A percentile compares a stretch with the other conserved stretches of the same genome.
Evolutionary conservation across 768 basidiomycete genomes (phyloP).

Genomic region (Kwoniella bestiolae): DNA sequence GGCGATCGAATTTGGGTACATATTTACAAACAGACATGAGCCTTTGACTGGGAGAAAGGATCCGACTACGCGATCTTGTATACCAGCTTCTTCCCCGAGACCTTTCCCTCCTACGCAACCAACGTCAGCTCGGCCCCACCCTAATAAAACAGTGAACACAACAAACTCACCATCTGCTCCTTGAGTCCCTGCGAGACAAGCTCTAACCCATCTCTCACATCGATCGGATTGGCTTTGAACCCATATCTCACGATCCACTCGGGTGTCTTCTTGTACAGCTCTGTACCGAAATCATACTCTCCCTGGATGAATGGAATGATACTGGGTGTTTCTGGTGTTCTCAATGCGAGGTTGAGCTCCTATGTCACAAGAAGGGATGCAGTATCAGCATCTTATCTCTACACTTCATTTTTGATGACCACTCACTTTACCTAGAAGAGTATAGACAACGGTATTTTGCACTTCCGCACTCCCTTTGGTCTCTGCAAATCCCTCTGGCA

Average conservation of each 20-base stretch:
- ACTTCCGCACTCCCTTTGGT: constrained; percentile 32
- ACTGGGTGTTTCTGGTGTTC: constrained; percentile 1
- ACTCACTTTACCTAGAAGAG: constrained; percentile 41
- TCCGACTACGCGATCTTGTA: constrained; percentile 34
- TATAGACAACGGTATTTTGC: constrained; percentile 41
- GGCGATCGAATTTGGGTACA: too few relatives aligned
- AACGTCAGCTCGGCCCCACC: not conserved
- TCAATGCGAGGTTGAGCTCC: constrained; percentile 44
- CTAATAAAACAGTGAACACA: not conserved
- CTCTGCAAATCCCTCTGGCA: constrained; percentile 28
- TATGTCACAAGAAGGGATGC: constrained; percentile 21
- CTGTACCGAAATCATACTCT: constrained; percentile 30
- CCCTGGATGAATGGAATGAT: constrained; percentile 33
- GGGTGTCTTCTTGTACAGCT: constrained; percentile 18
- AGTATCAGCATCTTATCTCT: not conserved
- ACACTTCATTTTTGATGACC: not conserved
- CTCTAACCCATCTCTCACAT: constrained; percentile 53
- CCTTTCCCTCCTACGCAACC: constrained; percentile 26
- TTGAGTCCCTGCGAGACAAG: constrained; percentile 36
- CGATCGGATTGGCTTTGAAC: constrained; percentile 46
- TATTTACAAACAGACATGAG: too few relatives aligned
- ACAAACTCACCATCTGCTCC: constrained; percentile 27
- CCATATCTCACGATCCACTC: constrained; percentile 35
- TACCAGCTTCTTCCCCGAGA: constrained; percentile 38
- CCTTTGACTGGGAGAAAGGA: too few relatives aligned